Conservation (phyloP, 257 asterid species). For the Jacaranda copaia region DNA sequence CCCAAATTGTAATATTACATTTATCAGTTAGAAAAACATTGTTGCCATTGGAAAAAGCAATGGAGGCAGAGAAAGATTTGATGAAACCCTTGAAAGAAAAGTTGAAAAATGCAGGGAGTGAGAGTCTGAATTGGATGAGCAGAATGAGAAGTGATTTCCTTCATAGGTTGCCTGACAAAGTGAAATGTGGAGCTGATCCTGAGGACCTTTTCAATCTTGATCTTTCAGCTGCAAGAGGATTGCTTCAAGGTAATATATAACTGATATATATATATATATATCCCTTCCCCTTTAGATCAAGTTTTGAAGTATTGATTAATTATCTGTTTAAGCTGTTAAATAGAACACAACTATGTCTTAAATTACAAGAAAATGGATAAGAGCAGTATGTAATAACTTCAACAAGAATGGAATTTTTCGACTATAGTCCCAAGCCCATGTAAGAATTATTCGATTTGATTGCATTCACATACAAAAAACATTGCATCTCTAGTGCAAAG, state of each 20-base stretch:
- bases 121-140: slow-evolving; percentile 35
- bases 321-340: no score
- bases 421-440: no score
- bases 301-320: neutral
- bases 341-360: no score
- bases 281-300: no score
- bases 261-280: no score
- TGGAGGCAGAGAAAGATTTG: slow-evolving; percentile 41
- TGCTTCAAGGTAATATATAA: slow-evolving; percentile 44
- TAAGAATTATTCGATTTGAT: no score
- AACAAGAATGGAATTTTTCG: no score
- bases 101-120: neutral
- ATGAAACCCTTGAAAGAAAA: slow-evolving; percentile 29
- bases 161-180: slow-evolving; percentile 49
- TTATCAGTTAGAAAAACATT: neutral
- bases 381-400: no score
- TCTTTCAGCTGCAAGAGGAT: slow-evolving; percentile 43
- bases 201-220: slow-evolving; percentile 42
- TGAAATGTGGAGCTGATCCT: slow-evolving; percentile 46
- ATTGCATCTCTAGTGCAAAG: no score
- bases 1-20: neutral
- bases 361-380: no score
- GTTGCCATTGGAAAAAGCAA: neutral
- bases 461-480: no score
- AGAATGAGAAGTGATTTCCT: slow-evolving; percentile 48